Conservation (phyloP, 257 asterid species). For the Anisodus tanguticus region DNA sequence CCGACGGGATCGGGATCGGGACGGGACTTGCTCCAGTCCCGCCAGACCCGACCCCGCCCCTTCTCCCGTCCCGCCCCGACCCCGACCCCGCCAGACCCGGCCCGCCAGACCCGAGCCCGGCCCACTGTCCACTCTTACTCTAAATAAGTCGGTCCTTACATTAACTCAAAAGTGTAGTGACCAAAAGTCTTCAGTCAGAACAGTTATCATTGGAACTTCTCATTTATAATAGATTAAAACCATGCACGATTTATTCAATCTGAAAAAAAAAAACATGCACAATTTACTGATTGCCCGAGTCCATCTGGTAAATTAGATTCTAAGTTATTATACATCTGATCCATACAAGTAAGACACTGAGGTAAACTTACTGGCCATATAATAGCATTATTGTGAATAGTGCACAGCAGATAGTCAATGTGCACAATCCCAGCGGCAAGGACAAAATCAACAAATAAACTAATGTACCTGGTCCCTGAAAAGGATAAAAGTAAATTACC, state of each 20-base stretch:
- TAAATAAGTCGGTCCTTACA: not conserved
- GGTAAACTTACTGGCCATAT: conserved; percentile 79
- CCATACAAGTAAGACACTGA: conserved; percentile 21
- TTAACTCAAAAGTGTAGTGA: not conserved
- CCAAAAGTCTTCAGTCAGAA: conserved; percentile 9
- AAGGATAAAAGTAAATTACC: conserved; percentile 10
- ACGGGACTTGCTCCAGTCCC: too few relatives aligned
- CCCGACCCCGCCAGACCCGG: too few relatives aligned
- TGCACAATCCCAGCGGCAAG: conserved; percentile 87
- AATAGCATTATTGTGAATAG: conserved; percentile 76
- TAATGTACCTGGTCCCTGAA: conserved; percentile 89
- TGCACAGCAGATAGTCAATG: conserved; percentile 72
- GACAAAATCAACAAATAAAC: conserved; percentile 83
- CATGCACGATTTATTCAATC: not conserved
- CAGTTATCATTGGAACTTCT: not conserved
- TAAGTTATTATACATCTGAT: not conserved
- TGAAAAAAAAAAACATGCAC: too few relatives aligned
- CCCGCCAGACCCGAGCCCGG: too few relatives aligned
- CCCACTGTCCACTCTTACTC: too few relatives aligned
- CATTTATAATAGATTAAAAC: not conserved
- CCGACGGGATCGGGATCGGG: too few relatives aligned
- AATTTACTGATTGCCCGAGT: not conserved
- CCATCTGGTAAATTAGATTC: conserved; percentile 12
- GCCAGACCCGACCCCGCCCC: too few relatives aligned
- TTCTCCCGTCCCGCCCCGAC: too few relatives aligned